A percentile compares a stretch with the other conserved stretches of the same genome.
phyloP scores from a whole-genome alignment of 2,329 filamentous ascomycete genomes.

The Aotearoamyces nothofagi region DNA sequence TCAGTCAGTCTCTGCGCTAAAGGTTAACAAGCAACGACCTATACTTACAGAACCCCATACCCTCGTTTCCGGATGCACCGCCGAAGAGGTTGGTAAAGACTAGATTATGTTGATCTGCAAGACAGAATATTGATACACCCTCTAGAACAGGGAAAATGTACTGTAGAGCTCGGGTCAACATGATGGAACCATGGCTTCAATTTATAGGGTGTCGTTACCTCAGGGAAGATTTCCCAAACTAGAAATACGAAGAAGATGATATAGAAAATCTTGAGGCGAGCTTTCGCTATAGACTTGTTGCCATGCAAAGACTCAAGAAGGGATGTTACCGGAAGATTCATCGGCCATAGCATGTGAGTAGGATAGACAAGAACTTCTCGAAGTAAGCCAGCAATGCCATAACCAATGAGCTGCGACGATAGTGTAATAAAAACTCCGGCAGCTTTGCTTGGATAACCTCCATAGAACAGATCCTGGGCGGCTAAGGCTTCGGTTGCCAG shows the following conservation, averaged over 20 bases:
- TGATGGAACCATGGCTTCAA: background rate
- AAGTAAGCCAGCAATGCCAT: conserved; percentile 42
- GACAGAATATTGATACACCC: conserved; percentile 25
- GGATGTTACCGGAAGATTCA: conserved; percentile 33
- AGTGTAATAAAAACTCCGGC: conserved; percentile 40
- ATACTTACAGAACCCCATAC: conserved; percentile 19
- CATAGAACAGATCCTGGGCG: conserved; percentile 54
- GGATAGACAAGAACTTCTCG: conserved; percentile 40
- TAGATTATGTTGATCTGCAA: conserved; percentile 24
- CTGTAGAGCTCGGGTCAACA: background rate
- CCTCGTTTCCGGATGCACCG: conserved; percentile 26
- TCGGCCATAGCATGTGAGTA: conserved; percentile 48
- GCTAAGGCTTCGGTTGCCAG: conserved; percentile 61
- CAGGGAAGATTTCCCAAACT: conserved; percentile 30
- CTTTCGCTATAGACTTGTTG: conserved; percentile 20
- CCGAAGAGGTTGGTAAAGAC: conserved; percentile 32
- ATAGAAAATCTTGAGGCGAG: conserved; percentile 24
- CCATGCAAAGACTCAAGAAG: conserved; percentile 26
- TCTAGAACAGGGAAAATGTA: conserved; percentile 25
- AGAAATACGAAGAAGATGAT: conserved; percentile 24
- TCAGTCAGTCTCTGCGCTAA: background rate
- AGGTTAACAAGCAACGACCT: background rate
- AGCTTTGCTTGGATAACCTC: conserved; percentile 39
- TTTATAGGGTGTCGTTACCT: conserved; percentile 8
- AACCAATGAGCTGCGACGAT: conserved; percentile 46